These are phyloP conservation scores for Chytriomyces confervae DNA, from an alignment of 192 early-diverging fungal species.

Conservation along the genomic window DNA sequence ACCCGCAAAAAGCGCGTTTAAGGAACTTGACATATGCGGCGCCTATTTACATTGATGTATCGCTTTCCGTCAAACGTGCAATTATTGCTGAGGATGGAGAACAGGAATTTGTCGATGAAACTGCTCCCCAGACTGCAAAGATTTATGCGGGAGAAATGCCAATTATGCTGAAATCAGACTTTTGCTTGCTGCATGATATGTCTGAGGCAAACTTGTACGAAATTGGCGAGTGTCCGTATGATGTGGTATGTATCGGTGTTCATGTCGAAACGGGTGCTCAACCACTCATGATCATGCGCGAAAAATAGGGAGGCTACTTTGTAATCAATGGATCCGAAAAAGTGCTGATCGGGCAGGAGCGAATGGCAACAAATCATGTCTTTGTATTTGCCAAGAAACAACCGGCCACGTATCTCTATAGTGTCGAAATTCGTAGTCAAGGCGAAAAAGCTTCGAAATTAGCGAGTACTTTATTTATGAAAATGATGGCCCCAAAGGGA, in stretches of 20 bases:
- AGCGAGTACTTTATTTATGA: constrained; percentile 83
- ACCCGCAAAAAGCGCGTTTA: constrained; percentile 93
- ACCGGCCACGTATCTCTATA: constrained; percentile 79
- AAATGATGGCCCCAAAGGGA: constrained; percentile 77
- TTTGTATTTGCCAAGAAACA: constrained; percentile 92
- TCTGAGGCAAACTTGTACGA: constrained; percentile 75
- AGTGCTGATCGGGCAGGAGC: constrained; percentile 98
- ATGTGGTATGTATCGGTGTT: constrained; percentile 39
- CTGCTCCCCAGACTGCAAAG: constrained; percentile 46
- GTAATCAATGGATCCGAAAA: constrained; percentile 99
- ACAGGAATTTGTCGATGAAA: constrained; percentile 31
- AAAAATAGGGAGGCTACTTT: constrained; percentile 95
- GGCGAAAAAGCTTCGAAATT: constrained; percentile 88
- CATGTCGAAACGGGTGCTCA: neutral
- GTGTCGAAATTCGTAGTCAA: constrained; percentile 89
- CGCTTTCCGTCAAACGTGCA: constrained; percentile 34
- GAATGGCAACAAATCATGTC: constrained; percentile 96
- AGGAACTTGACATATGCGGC: constrained; percentile 92
- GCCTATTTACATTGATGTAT: constrained; percentile 79
- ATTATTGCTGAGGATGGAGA: constrained; percentile 43
- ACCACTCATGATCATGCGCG: constrained; percentile 16
- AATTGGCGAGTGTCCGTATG: constrained; percentile 89
- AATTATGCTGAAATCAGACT: constrained; percentile 94
- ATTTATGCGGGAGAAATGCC: constrained; percentile 92
- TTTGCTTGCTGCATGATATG: constrained; percentile 81